A percentile compares a stretch with the other conserved stretches of the same genome.
phyloP scores from a whole-genome alignment of 2,329 filamentous ascomycete genomes.

The Ascochyta clinopodiicola region DNA sequence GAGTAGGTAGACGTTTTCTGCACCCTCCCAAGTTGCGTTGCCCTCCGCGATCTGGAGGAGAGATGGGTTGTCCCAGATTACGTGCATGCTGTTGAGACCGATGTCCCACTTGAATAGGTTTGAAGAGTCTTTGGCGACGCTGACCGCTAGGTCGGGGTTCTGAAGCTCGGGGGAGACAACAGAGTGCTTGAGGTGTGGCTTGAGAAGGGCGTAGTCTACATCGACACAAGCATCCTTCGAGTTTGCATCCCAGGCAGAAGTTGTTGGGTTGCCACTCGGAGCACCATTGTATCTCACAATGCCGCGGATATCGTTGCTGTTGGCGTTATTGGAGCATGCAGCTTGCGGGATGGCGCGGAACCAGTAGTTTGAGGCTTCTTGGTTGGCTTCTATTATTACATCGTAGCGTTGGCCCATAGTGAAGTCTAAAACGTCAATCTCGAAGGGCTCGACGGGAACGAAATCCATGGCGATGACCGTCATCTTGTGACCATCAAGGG shows the following conservation, averaged over 20 bases:
- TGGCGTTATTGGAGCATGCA: constrained; percentile 29
- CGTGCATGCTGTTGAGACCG: constrained; percentile 52
- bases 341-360: constrained; percentile 29
- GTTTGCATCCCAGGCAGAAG: constrained; percentile 30
- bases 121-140: constrained; percentile 12
- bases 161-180: constrained; percentile 15
- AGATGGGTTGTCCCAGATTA: constrained; percentile 57
- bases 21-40: constrained; percentile 21
- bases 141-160: constrained; percentile 22
- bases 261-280: constrained; percentile 40
- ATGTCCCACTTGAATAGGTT: constrained; percentile 35
- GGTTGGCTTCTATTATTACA: constrained; percentile 33
- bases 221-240: constrained; percentile 44
- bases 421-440: constrained; percentile 38
- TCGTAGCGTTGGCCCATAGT: constrained; percentile 41
- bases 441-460: constrained; percentile 49
- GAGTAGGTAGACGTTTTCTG: constrained; percentile 31
- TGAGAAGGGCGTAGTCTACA: constrained; percentile 33
- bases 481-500: constrained; percentile 48
- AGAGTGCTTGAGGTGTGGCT: constrained; percentile 22
- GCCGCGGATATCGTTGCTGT: constrained; percentile 40
- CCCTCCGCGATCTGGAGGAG: constrained; percentile 45
- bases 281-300: constrained; percentile 45
- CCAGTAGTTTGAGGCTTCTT: constrained; percentile 31
- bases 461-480: constrained; percentile 49